Base-by-base conservation (phyloP, 306 rosid species). In the Medicago ruthenica region DNA sequence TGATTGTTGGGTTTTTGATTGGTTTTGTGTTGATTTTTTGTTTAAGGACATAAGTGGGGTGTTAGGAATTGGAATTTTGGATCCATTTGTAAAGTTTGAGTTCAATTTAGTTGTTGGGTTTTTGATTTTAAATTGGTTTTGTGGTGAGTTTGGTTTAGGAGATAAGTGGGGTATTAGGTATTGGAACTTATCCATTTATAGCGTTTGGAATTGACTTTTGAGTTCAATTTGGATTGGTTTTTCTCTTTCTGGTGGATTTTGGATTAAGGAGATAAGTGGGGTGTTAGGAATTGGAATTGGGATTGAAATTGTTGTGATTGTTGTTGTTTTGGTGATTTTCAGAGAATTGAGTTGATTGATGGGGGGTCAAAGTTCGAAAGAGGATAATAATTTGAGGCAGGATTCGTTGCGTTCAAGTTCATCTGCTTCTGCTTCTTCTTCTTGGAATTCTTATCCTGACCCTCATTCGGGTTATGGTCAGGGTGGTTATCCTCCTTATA, bases 351-450 rank as follows among this genome's bases (percentile, higher is more conserved):
- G 84, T 87, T 85, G 61, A 94, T 95, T 85, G 61, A 94, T 95
- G 97, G 97, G 97, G 71, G 88, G 87, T 8, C 75, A 57, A 48
- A 92, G 75, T 86, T 95, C 99, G 8, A 90, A 77, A 65, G 96
- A 61, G 27, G 82, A 67, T 11, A 78, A 42, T 81, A 78, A 42
- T 81, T 69, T 31, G 75, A 78, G 88, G 86, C 83, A 36, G 70
- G 74, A 55, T 79, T 84, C 96, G 18, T 22, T 44, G 9, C 89
- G 84, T 58, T 79, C 96, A 37, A 63, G 62, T 70, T 61, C 75
- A 50, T 83, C 85, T 71, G 48, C 69, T 53, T 83, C 85, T 58
- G 41, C 69, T 45, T 81, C 85, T 55, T 69, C 85, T 53, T 69
- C 85, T 53, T 75, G 78, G 84, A 70, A 41, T 81, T 47, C 78